Evolutionary conservation across 768 basidiomycete genomes (phyloP).

Genomic region (Xerocomellus dryophilus): DNA sequence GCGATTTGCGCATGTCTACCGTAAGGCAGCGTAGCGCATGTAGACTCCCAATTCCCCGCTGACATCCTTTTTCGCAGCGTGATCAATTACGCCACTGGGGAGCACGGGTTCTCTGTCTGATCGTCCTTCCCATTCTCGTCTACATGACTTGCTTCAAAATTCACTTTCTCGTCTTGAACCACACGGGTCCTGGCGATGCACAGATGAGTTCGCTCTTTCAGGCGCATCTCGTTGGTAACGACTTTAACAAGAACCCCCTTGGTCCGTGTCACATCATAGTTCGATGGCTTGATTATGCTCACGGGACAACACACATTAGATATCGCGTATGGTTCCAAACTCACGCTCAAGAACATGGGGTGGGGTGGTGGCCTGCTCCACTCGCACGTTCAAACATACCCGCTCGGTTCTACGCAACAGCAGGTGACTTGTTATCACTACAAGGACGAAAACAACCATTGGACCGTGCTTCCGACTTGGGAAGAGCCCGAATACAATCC

Average conservation of each 20-base stretch:
- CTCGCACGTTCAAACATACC: constrained; percentile 95
- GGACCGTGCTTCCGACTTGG: constrained; percentile 80
- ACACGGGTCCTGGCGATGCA: constrained; percentile 93
- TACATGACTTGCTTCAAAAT: constrained; percentile 95
- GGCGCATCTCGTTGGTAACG: constrained; percentile 91
- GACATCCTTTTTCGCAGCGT: constrained; percentile 44
- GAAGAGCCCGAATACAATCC: constrained; percentile 64
- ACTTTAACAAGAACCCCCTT: constrained; percentile 87
- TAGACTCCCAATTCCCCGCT: constrained; percentile 5
- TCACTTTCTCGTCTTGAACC: constrained; percentile 92
- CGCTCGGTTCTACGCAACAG: constrained; percentile 88
- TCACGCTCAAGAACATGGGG: constrained; percentile 96
- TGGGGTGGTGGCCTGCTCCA: constrained; percentile 97
- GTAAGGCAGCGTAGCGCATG: constrained; percentile 48
- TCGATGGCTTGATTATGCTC: not conserved
- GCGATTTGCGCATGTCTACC: constrained; percentile 86
- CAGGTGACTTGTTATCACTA: constrained; percentile 99
- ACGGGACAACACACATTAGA: constrained; percentile 43
- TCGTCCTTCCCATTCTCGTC: constrained; percentile 85
- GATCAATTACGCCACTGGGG: constrained; percentile 90
- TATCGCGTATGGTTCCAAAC: constrained; percentile 82
- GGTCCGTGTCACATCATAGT: constrained; percentile 42
- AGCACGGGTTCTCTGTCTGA: constrained; percentile 81
- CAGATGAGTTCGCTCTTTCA: constrained; percentile 99
- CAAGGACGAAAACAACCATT: constrained; percentile 97